phyloP scores from a whole-genome alignment of 306 rosid species.

The Cucurbita maxima region DNA sequence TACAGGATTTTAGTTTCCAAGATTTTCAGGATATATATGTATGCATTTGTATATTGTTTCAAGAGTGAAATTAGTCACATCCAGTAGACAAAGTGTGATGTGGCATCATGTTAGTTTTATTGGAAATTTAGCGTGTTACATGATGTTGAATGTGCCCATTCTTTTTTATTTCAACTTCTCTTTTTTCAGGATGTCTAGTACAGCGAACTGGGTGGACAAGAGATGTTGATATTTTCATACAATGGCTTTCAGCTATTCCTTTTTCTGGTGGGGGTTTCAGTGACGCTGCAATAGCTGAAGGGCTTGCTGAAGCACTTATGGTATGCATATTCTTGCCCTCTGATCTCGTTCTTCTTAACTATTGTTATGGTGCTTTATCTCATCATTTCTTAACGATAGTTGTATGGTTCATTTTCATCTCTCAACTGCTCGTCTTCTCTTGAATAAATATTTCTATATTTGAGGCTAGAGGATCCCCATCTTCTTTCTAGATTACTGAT shows the following conservation, averaged over 20 bases:
- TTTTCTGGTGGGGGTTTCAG: slow-evolving; percentile 82
- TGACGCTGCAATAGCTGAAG: slow-evolving; percentile 97
- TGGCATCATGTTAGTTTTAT: background rate
- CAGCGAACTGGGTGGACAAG: slow-evolving; percentile 88
- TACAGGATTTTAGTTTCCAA: background rate
- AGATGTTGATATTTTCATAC: slow-evolving; percentile 56
- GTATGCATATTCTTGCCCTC: slow-evolving; percentile 21
- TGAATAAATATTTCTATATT: background rate
- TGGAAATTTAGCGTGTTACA: background rate
- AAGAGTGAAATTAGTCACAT: background rate
- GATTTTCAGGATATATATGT: background rate
- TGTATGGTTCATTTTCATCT: background rate
- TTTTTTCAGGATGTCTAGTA: slow-evolving; percentile 57
- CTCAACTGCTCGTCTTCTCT: background rate
- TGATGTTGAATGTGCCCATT: background rate
- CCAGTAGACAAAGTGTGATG: background rate
- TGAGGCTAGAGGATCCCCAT: background rate
- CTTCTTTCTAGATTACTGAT: background rate
- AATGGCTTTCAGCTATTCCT: slow-evolving; percentile 67
- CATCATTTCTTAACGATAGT: background rate
- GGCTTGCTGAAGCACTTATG: slow-evolving; percentile 93
- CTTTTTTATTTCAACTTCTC: slow-evolving; percentile 6
- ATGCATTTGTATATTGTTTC: background rate
- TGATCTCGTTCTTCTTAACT: background rate
- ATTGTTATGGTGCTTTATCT: background rate